phyloP scores from a whole-genome alignment of 2,329 filamentous ascomycete species.

The Alternaria metachromatica region DNA sequence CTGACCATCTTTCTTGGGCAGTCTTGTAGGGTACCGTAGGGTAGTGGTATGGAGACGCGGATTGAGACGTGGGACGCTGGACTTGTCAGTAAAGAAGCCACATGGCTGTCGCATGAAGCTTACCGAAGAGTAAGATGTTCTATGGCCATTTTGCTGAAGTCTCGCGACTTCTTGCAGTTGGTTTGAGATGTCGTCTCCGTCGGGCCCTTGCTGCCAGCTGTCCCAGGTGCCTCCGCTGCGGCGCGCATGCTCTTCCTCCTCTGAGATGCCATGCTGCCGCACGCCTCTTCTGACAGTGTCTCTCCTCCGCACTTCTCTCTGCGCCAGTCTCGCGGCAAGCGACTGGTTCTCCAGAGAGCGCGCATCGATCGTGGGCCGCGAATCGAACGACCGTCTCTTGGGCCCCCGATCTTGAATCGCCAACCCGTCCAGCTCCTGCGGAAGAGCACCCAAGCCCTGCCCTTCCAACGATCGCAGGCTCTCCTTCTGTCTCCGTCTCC shows the following conservation, averaged over 20 bases:
- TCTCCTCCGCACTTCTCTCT: constrained; percentile 44
- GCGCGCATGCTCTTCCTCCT: constrained; percentile 64
- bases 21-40: constrained; percentile 53
- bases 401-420: constrained; percentile 21
- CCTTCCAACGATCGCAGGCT: constrained; percentile 37
- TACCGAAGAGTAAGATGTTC: constrained; percentile 34
- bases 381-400: constrained; percentile 32
- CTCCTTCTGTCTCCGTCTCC: constrained; percentile 32
- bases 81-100: constrained; percentile 14
- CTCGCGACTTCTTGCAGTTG: constrained; percentile 61
- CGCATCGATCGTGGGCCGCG: constrained; percentile 41
- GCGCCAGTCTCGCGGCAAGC: constrained; percentile 44
- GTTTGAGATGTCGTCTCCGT: constrained; percentile 58
- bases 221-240: constrained; percentile 62
- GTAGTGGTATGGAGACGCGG: constrained; percentile 50
- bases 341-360: constrained; percentile 34
- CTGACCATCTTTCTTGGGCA: constrained; percentile 43
- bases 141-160: constrained; percentile 37
- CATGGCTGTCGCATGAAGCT: not conserved
- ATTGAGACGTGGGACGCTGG: constrained; percentile 37
- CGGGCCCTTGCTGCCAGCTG: constrained; percentile 54
- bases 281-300: constrained; percentile 55
- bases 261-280: constrained; percentile 63
- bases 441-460: constrained; percentile 11
- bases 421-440: constrained; percentile 35